A percentile compares a stretch with the other conserved stretches of the same genome.
Evolutionary conservation across 371 early-diverging fungal species (phyloP).

Genomic region (Circinella umbellata): DNA sequence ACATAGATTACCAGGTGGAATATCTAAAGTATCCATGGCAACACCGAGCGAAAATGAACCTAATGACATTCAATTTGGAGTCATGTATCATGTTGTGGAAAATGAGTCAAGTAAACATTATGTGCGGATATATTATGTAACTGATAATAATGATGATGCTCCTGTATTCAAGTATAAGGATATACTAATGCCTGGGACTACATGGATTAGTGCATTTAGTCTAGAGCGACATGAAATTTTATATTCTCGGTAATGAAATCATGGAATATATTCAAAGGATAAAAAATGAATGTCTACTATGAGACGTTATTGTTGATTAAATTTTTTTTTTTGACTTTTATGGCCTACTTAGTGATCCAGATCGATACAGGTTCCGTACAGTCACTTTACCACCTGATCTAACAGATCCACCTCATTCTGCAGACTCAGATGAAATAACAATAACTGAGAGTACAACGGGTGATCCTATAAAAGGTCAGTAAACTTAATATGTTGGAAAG

Average conservation of each 20-base stretch:
- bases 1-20: conserved; percentile 36
- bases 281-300: too few relatives aligned
- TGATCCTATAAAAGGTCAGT: conserved; percentile 30
- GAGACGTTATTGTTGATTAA: not conserved
- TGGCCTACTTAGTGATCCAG: conserved; percentile 38
- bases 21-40: conserved; percentile 29
- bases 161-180: conserved; percentile 24
- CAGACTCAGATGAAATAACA: not conserved
- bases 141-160: not conserved
- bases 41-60: conserved; percentile 7
- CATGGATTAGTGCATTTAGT: conserved; percentile 42
- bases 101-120: conserved; percentile 36
- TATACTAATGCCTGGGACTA: conserved; percentile 42
- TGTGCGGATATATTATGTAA: conserved; percentile 33
- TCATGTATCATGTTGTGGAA: conserved; percentile 45
- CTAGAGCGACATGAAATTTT: conserved; percentile 36
- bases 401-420: conserved; percentile 2
- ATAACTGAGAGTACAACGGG: conserved; percentile 27
- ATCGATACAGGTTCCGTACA: conserved; percentile 39
- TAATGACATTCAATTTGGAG: conserved; percentile 29
- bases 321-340: too few relatives aligned
- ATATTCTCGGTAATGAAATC: conserved; percentile 40
- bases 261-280: not conserved
- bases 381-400: conserved; percentile 30
- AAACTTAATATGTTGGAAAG: not conserved